Base-by-base conservation (phyloP, 225 moss, liverwort and hornwort genomes). In the Bryoerythrophyllum caledonicum region DNA sequence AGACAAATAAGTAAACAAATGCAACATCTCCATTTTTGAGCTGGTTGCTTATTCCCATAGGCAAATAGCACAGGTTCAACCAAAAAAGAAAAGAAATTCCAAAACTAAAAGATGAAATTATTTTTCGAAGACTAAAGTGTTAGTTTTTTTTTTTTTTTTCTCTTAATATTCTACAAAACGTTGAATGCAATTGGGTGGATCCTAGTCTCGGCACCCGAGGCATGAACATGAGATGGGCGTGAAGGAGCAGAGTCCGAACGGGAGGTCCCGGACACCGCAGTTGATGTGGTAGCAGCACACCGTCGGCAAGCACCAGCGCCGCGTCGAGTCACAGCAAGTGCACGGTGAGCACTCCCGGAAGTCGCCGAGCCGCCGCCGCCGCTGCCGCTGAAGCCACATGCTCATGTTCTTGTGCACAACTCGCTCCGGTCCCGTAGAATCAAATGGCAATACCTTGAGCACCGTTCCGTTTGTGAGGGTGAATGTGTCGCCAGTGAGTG, bases 291-390 rank as follows among this genome's bases (percentile, higher is more conserved):
- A 88, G 80, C 88, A 88, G 80, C 85, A 88, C 21, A 88, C 63
- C 3, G 81, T 88, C 10, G 88, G 85, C 79, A 88, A 76, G 74
- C 88, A 88, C 88, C 85, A 88, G 23, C 71, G 83, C 21, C 81
- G 80, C 13, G 83, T 83, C 5, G 85, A 85, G 81, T 88, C 88
- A 48, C 88, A 88, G 71, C 88, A 88, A 2, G 88, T 88, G 81
- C 88, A 88, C 1, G 88, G 85, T 2, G 88, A 85, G 81, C 85
- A 88, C 60, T 88, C 88, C 32, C 85, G 49, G 63, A 88, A 88
- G 14, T 81, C 81, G 2, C 81, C 65, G 10, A 88, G 74, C 55
- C 79, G 73, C 21, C 88, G 63, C 11, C 82, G 63, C 0, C 43
- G 23, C 41, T 49, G 51, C 78, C 4, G 32, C 32, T 32, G 5